A percentile compares a stretch with the other conserved stretches of the same genome.
Evolutionary conservation across 2,329 filamentous ascomycete species (phyloP).

Genomic region (Aureobasidium lini): DNA sequence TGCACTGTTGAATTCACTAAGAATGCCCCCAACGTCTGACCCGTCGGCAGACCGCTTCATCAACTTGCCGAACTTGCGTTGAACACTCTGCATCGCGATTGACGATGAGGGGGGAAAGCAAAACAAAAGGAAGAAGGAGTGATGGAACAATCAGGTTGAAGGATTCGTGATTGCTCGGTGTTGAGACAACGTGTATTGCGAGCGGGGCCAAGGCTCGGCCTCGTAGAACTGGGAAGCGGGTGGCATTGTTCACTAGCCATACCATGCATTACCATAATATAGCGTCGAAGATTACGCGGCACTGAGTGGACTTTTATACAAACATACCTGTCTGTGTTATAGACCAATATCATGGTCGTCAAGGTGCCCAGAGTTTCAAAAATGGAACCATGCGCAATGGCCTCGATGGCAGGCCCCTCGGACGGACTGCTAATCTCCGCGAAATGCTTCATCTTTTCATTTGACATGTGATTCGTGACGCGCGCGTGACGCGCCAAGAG

Average conservation of each 20-base stretch:
- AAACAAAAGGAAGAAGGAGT: not conserved
- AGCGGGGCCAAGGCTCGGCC: slow-evolving; percentile 13
- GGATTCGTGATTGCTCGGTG: not conserved
- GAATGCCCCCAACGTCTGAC: slow-evolving; percentile 63
- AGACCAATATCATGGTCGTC: not conserved
- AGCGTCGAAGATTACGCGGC: not conserved
- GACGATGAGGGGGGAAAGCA: not conserved
- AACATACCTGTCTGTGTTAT: not conserved
- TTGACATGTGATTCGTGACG: not conserved
- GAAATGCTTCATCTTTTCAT: not conserved
- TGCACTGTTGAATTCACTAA: slow-evolving; percentile 74
- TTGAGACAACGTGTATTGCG: slow-evolving; percentile 9
- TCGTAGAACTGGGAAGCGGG: slow-evolving; percentile 8
- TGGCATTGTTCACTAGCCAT: slow-evolving; percentile 18
- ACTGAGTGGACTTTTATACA: not conserved
- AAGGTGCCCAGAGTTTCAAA: not conserved
- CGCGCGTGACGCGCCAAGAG: slow-evolving; percentile 2
- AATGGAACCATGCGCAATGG: not conserved
- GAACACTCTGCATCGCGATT: slow-evolving; percentile 57
- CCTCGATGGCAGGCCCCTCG: not conserved
- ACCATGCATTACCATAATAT: not conserved
- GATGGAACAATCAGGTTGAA: not conserved
- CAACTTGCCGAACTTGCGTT: slow-evolving; percentile 67
- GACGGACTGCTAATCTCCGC: not conserved
- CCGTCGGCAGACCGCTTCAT: slow-evolving; percentile 66